Conservation (phyloP, 805 yeast species). For the Clavispora santaluciae region DNA sequence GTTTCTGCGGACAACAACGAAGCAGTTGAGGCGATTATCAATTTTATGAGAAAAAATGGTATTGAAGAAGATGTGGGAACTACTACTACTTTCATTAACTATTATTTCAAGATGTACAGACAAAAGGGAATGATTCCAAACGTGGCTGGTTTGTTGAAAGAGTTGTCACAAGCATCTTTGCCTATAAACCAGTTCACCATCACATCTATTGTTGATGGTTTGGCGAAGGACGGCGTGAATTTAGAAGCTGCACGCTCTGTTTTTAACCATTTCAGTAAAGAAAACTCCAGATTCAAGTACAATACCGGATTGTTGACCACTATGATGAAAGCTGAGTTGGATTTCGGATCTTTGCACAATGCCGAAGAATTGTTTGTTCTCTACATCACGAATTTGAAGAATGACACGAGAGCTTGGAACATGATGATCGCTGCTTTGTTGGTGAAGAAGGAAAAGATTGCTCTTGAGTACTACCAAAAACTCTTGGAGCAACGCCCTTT, state of each 20-base stretch:
- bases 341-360: constrained; percentile 29
- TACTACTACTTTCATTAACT: constrained; percentile 54
- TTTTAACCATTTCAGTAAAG: constrained; percentile 36
- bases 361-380: constrained; percentile 31
- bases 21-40: constrained; percentile 45
- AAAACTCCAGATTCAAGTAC: constrained; percentile 21
- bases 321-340: constrained; percentile 45
- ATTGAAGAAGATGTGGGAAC: constrained; percentile 59
- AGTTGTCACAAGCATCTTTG: constrained; percentile 32
- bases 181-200: constrained; percentile 42
- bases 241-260: constrained; percentile 48
- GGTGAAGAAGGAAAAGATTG: constrained; percentile 30
- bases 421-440: constrained; percentile 31
- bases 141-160: constrained; percentile 35
- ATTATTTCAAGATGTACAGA: constrained; percentile 43
- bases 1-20: constrained; percentile 37
- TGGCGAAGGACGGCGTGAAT: constrained; percentile 44
- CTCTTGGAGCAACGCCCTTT: constrained; percentile 23
- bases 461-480: constrained; percentile 36
- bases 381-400: constrained; percentile 30
- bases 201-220: constrained; percentile 50
- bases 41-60: constrained; percentile 37
- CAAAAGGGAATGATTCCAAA: constrained; percentile 41
- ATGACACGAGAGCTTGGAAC: constrained; percentile 39
- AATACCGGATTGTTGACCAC: constrained; percentile 37